phyloP scores from a whole-genome alignment of 2,329 filamentous ascomycete genomes.

The Exophiala spinifera region DNA sequence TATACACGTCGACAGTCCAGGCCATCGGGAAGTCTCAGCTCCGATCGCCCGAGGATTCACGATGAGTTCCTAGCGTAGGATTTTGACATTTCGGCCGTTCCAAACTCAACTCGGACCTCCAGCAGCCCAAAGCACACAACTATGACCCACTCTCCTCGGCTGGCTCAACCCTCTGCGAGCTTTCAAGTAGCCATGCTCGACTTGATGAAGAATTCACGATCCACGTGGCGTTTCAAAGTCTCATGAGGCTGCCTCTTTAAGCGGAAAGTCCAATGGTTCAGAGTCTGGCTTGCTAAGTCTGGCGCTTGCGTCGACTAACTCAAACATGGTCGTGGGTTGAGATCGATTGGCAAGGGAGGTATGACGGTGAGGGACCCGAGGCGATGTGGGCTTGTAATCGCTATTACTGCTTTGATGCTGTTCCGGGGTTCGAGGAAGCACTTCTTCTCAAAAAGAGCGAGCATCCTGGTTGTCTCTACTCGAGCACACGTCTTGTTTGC shows the following conservation, averaged over 20 bases:
- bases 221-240: neutral
- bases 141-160: neutral
- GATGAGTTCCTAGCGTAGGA: too few relatives aligned
- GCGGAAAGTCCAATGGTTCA: neutral
- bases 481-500: neutral
- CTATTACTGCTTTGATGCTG: too few relatives aligned
- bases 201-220: neutral
- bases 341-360: too few relatives aligned
- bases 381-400: too few relatives aligned
- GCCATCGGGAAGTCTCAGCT: too few relatives aligned
- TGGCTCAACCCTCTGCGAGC: neutral
- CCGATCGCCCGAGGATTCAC: too few relatives aligned
- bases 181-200: neutral
- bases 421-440: too few relatives aligned
- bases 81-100: neutral
- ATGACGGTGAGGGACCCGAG: too few relatives aligned
- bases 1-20: too few relatives aligned
- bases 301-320: neutral
- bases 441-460: neutral
- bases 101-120: neutral
- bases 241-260: neutral
- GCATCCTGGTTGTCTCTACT: neutral
- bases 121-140: neutral
- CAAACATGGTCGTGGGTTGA: too few relatives aligned
- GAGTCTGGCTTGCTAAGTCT: neutral